Conservation (phyloP, 2,329 filamentous ascomycete genomes). For the Botryotinia calthae region DNA sequence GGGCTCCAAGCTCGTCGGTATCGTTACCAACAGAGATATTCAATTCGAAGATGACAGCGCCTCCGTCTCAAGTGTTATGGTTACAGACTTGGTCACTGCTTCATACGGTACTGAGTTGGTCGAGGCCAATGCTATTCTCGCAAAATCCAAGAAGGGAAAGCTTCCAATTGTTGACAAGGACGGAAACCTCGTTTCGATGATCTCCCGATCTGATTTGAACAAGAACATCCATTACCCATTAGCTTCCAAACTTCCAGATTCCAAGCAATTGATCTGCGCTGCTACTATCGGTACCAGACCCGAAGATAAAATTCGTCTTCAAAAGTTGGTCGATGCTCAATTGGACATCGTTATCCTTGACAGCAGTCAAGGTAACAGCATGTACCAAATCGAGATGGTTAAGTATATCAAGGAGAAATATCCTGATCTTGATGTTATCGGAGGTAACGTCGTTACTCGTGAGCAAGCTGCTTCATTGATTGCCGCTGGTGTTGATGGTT, state of each 20-base stretch:
- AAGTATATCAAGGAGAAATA: slow-evolving; percentile 89
- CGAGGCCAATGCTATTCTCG: slow-evolving; percentile 90
- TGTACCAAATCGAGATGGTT: slow-evolving; percentile 99
- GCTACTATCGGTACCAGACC: slow-evolving; percentile 94
- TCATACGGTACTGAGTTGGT: slow-evolving; percentile 74
- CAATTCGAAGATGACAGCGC: slow-evolving; percentile 81
- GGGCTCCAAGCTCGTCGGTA: slow-evolving; percentile 92
- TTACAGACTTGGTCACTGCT: slow-evolving; percentile 89
- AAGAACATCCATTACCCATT: slow-evolving; percentile 98
- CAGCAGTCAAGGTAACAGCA: slow-evolving; percentile 95
- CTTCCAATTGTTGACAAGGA: slow-evolving; percentile 84
- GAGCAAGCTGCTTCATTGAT: slow-evolving; percentile 93
- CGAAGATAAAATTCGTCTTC: slow-evolving; percentile 83
- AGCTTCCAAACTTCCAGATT: slow-evolving; percentile 92
- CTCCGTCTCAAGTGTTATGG: slow-evolving; percentile 87
- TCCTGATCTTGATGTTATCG: slow-evolving; percentile 88
- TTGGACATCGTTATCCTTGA: slow-evolving; percentile 94
- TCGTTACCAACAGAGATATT: slow-evolving; percentile 96
- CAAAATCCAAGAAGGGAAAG: slow-evolving; percentile 97
- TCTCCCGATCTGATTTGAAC: slow-evolving; percentile 92
- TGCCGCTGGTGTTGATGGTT: slow-evolving; percentile 88
- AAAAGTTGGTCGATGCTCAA: slow-evolving; percentile 88
- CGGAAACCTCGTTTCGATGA: slow-evolving; percentile 85
- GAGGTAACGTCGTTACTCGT: slow-evolving; percentile 95
- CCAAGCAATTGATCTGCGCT: slow-evolving; percentile 95